Conservation (phyloP, 352 stramenopile genomes). For the Globisporangium abappressorium region DNA sequence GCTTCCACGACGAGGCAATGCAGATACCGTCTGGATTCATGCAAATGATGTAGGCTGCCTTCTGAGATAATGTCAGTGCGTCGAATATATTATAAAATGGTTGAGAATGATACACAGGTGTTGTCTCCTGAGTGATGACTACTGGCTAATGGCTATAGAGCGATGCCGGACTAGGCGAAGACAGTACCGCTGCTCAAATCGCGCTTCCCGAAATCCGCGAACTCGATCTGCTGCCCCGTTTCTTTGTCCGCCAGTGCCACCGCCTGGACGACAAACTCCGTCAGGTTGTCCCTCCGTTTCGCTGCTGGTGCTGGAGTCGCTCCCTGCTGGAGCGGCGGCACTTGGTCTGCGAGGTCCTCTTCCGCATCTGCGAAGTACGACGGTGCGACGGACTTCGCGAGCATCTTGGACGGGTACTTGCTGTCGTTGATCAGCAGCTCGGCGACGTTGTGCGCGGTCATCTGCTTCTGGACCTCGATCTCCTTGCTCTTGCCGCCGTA, state of each 20-base stretch:
- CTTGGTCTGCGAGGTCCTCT: background rate
- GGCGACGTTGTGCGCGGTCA: background rate
- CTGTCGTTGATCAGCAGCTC: constrained; percentile 11
- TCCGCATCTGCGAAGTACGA: background rate
- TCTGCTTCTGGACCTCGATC: background rate
- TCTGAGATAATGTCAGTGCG: too few species aligned
- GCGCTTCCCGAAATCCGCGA: background rate
- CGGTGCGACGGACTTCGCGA: constrained; percentile 24
- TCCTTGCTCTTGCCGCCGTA: background rate
- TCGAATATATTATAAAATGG: background rate
- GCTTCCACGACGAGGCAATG: too few species aligned
- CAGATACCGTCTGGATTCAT: too few species aligned
- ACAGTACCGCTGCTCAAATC: background rate
- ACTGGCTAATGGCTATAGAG: background rate
- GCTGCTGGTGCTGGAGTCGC: background rate
- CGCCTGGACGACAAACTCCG: background rate
- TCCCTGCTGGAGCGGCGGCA: background rate
- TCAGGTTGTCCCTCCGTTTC: background rate
- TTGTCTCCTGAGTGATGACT: background rate
- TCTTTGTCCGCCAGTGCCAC: background rate
- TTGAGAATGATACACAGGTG: background rate
- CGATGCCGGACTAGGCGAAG: background rate
- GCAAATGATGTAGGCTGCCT: too few species aligned
- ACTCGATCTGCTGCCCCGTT: background rate
- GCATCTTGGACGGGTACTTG: constrained; percentile 8